Evolutionary conservation across 805 yeast species (phyloP).

Genomic region (Ogataea polymorpha): DNA sequence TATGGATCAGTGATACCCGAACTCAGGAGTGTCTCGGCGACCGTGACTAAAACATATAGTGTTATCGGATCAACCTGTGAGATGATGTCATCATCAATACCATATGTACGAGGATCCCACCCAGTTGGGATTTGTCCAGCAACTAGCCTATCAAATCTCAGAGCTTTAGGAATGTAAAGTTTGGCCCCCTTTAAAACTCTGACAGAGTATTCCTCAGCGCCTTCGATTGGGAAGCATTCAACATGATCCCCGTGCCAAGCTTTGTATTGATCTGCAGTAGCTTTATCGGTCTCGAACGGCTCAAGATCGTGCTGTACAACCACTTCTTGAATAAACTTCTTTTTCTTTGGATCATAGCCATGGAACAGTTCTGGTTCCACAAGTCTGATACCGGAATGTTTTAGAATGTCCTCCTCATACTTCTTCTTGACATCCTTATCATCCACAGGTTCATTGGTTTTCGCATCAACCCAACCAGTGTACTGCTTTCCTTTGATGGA

Average conservation of each 20-base stretch:
- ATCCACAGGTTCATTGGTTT: conserved; percentile 88
- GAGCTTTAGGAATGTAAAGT: conserved; percentile 85
- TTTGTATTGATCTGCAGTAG: conserved; percentile 92
- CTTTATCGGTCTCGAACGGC: conserved; percentile 91
- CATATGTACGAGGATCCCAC: conserved; percentile 93
- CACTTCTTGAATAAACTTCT: conserved; percentile 91
- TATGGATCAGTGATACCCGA: conserved; percentile 98
- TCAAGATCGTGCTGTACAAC: conserved; percentile 96
- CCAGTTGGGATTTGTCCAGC: conserved; percentile 98
- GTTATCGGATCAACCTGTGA: conserved; percentile 97
- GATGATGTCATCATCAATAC: conserved; percentile 90
- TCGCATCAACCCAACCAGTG: conserved; percentile 97
- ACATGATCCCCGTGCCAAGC: conserved; percentile 91
- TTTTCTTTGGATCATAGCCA: conserved; percentile 93
- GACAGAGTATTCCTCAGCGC: conserved; percentile 89
- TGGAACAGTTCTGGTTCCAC: conserved; percentile 92
- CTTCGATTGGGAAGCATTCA: conserved; percentile 85
- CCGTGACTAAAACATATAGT: conserved; percentile 85
- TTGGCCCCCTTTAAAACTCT: conserved; percentile 90
- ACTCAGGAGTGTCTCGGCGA: conserved; percentile 89
- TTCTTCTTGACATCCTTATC: conserved; percentile 90
- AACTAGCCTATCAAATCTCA: conserved; percentile 65
- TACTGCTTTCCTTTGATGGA: conserved; percentile 83
- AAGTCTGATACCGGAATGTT: conserved; percentile 94
- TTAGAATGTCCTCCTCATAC: conserved; percentile 85